phyloP scores from a whole-genome alignment of 2,329 filamentous ascomycete species.

The Fusarium irregulare region DNA sequence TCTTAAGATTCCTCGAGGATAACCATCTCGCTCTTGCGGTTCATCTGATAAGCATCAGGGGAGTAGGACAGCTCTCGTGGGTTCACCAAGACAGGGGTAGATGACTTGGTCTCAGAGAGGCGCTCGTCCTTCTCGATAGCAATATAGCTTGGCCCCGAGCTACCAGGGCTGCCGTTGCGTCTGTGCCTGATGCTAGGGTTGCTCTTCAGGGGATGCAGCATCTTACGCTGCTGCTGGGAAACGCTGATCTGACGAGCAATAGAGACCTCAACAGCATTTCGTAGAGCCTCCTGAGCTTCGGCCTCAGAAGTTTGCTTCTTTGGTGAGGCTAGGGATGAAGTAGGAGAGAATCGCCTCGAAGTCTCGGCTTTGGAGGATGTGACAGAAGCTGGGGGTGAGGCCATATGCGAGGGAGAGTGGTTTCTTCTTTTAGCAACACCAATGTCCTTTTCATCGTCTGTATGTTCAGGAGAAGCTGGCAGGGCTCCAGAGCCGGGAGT shows the following conservation, averaged over 20 bases:
- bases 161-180: constrained; percentile 30
- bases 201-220: constrained; percentile 66
- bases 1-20: constrained; percentile 58
- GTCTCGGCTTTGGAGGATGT: constrained; percentile 38
- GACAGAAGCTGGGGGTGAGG: constrained; percentile 54
- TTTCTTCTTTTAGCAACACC: constrained; percentile 47
- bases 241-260: constrained; percentile 76
- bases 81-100: constrained; percentile 61
- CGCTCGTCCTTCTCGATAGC: constrained; percentile 47
- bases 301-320: constrained; percentile 38
- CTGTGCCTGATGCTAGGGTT: constrained; percentile 42
- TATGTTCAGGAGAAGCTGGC: constrained; percentile 55
- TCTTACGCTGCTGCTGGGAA: constrained; percentile 69
- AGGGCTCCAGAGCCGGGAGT: constrained; percentile 44
- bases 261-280: constrained; percentile 71
- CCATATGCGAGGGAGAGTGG: constrained; percentile 56
- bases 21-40: constrained; percentile 62
- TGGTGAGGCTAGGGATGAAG: constrained; percentile 38
- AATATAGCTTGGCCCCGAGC: constrained; percentile 28
- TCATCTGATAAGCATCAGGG: constrained; percentile 56
- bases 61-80: constrained; percentile 45
- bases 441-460: constrained; percentile 44
- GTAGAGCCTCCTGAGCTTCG: constrained; percentile 52
- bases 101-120: constrained; percentile 53
- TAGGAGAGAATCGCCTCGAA: constrained; percentile 25